phyloP scores from a whole-genome alignment of 129 eudicot genomes.

The Rutidosis leptorrhynchoides region DNA sequence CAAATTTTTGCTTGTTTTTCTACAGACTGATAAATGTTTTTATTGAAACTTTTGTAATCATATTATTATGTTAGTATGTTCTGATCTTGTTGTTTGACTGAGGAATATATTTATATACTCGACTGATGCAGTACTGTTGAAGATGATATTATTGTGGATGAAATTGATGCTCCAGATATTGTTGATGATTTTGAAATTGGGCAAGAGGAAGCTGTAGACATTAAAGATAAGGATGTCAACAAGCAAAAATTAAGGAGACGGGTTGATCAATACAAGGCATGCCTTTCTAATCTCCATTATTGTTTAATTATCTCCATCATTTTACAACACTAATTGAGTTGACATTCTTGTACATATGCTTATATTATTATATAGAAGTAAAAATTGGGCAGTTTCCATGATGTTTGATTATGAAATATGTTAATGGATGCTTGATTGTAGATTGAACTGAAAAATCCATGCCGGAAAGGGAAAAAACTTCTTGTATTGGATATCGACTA shows the following conservation, averaged over 20 bases:
- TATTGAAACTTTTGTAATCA: conserved; percentile 15
- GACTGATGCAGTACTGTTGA: conserved; percentile 74
- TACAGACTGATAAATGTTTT: conserved; percentile 9
- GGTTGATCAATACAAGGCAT: conserved; percentile 72
- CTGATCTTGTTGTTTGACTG: conserved; percentile 22
- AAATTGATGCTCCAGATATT: conserved; percentile 80
- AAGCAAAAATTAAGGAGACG: conserved; percentile 87
- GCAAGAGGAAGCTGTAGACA: conserved; percentile 90
- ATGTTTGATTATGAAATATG: conserved; percentile 5
- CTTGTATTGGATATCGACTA: conserved; percentile 97
- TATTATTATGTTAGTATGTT: conserved; percentile 10
- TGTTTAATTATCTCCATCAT: conserved; percentile 5
- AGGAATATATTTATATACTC: neutral
- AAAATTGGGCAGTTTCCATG: conserved; percentile 9
- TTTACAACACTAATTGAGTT: neutral
- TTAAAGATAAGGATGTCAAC: conserved; percentile 77
- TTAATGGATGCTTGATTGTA: conserved; percentile 32
- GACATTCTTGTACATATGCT: neutral
- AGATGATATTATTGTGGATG: conserved; percentile 86
- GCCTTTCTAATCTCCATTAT: conserved; percentile 22
- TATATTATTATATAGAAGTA: conserved; percentile 1
- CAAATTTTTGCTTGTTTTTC: conserved; percentile 12
- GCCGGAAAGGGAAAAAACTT: conserved; percentile 85
- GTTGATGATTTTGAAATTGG: conserved; percentile 95
- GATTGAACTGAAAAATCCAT: conserved; percentile 82